Percentiles rank a stretch among this genome's conserved stretches.
Conservation (phyloP, 2,329 filamentous ascomycete genomes). For the Hypoxylon sp. region DNA sequence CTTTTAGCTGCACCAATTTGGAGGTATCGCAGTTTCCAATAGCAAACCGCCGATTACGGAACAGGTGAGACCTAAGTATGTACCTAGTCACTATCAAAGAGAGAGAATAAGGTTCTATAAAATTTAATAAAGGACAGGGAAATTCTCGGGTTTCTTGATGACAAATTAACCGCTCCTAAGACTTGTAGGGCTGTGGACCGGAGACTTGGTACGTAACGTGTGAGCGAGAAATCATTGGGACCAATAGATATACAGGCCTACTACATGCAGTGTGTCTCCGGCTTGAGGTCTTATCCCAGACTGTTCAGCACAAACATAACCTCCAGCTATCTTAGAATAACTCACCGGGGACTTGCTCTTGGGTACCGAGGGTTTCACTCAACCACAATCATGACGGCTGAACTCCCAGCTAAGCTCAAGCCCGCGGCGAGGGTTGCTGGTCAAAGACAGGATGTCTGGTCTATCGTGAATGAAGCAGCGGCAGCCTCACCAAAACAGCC, state of each 20-base stretch:
- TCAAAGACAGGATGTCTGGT: slow-evolving; percentile 69
- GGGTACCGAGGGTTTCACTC: slow-evolving; percentile 50
- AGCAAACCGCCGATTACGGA: slow-evolving; percentile 43
- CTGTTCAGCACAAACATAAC: slow-evolving; percentile 4
- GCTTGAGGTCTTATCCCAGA: slow-evolving; percentile 31
- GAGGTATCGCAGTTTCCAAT: slow-evolving; percentile 22
- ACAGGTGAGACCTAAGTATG: slow-evolving; percentile 1
- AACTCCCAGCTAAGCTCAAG: slow-evolving; percentile 63
- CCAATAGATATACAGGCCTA: slow-evolving; percentile 22
- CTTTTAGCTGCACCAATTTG: slow-evolving; percentile 17
- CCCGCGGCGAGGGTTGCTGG: slow-evolving; percentile 66
- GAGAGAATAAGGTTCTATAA: neutral
- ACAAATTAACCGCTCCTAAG: slow-evolving; percentile 16
- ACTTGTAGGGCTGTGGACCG: slow-evolving; percentile 11
- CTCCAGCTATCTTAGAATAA: slow-evolving; percentile 9
- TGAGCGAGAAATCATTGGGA: slow-evolving; percentile 27
- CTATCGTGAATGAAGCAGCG: slow-evolving; percentile 77
- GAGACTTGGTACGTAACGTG: slow-evolving; percentile 4
- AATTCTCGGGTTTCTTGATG: slow-evolving; percentile 3
- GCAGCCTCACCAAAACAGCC: slow-evolving; percentile 74
- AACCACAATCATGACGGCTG: slow-evolving; percentile 56
- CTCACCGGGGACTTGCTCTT: slow-evolving; percentile 15
- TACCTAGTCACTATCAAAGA: slow-evolving; percentile 6
- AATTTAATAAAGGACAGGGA: slow-evolving; percentile 11
- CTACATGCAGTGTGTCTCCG: slow-evolving; percentile 47